phyloP scores from a whole-genome alignment of 2,329 filamentous ascomycete species.

The Phyllosticta capitalensis region DNA sequence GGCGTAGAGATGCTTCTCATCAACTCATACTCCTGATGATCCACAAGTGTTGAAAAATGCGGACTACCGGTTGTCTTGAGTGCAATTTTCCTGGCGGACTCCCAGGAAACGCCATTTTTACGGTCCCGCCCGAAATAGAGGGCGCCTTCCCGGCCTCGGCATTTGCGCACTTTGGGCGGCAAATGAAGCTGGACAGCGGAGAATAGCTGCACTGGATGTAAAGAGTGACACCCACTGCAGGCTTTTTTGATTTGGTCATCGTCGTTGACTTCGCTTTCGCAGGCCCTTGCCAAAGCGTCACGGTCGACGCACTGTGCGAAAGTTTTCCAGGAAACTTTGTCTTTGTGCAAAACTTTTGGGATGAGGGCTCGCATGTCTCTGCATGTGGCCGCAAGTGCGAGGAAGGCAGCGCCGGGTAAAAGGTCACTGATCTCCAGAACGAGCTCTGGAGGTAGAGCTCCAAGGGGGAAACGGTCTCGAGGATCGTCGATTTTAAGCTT shows the following conservation, averaged over 20 bases:
- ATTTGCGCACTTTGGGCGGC: neutral
- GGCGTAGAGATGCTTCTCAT: too few species aligned
- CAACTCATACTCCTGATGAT: too few species aligned
- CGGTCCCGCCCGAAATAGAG: too few species aligned
- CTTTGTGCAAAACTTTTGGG: neutral
- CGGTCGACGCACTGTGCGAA: neutral
- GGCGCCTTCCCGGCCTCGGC: neutral
- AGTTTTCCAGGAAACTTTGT: neutral
- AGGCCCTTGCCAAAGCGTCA: neutral
- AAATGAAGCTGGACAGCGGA: neutral
- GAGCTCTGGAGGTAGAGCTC: neutral
- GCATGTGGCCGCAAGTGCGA: neutral
- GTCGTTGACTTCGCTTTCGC: neutral
- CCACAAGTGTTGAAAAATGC: too few species aligned
- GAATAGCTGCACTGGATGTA: neutral
- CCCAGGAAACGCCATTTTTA: too few species aligned
- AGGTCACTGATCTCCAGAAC: neutral
- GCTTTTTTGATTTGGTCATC: neutral
- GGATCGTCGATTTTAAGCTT: too few species aligned
- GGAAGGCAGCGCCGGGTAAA: neutral
- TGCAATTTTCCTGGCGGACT: too few species aligned
- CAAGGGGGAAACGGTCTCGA: too few species aligned
- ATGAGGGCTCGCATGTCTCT: neutral
- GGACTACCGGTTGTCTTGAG: too few species aligned
- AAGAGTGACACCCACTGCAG: neutral